Base-by-base conservation (phyloP, 257 asterid genomes). In the Fraxinus pennsylvanica region DNA sequence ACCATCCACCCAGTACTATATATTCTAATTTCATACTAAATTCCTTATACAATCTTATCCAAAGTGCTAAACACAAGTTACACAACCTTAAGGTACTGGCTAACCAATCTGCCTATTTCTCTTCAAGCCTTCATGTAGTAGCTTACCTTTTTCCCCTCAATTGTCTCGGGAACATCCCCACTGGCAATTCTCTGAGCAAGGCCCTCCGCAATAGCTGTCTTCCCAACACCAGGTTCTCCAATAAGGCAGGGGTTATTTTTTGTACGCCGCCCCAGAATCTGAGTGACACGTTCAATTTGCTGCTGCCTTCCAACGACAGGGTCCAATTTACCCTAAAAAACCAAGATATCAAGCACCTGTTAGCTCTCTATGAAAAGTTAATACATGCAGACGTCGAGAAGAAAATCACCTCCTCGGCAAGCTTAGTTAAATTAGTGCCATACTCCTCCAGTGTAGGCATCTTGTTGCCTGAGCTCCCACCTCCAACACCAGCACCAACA, bases 391-490 rank as follows among this genome's bases (percentile, higher is more conserved):
- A 41, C 2, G 30, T 9, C 7, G 14, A 68, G 25, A 29, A 2
- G 38, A 2, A 35, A 30, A 22, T 25, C 74, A 81, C 83, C 87
- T 84, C 87, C 59, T 38, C 45, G 1, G 85, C 85, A 68, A 84
- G 50, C 78, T 81, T 74, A 0, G 85, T 84, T 39, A 81, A 47
- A 19, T 84, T 78, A 8, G 85, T 81, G 17, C 87, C 87, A 84
- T 77, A 84, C 30, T 87, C 91, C 82, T 87, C 91, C 59, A 87
- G 78, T 63, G 91, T 87, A 39, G 91, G 89, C 89, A 85, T 87
- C 82, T 85, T 87, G 71, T 77, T 86, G 76, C 89, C 80, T 35
- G 91, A 78, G 77, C 74, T 82, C 50, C 86, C 86, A 76, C 87
- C 81, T 65, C 84, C 88, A 69, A 76, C 79, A 85, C 89, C 87